Evolutionary conservation across 805 yeast genomes (phyloP).

Genomic region (Candida methanosorbosa): DNA sequence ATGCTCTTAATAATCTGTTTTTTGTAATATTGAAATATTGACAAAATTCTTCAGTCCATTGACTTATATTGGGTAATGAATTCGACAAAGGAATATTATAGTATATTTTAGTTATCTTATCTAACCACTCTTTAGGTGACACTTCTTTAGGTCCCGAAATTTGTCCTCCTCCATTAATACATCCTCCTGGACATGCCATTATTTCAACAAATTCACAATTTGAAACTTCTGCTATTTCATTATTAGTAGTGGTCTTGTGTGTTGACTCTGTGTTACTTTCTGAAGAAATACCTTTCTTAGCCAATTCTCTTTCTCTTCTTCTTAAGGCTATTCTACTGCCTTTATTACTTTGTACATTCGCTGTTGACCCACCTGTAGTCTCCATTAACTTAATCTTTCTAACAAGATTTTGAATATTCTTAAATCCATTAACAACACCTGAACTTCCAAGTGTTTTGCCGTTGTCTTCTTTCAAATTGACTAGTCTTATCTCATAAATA

Average conservation of each 20-base stretch:
- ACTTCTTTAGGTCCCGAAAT: conserved; percentile 38
- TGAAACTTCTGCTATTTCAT: conserved; percentile 46
- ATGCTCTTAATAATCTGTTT: conserved; percentile 33
- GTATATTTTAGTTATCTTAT: conserved; percentile 27
- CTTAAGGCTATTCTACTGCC: conserved; percentile 31
- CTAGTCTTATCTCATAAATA: conserved; percentile 57
- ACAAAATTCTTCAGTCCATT: conserved; percentile 29
- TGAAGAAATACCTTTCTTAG: conserved; percentile 13
- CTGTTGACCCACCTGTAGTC: neutral
- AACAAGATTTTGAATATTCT: conserved; percentile 90
- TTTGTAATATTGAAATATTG: conserved; percentile 20
- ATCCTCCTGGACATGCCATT: conserved; percentile 98
- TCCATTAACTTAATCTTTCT: conserved; percentile 56
- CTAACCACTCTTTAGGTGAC: conserved; percentile 34
- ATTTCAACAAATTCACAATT: conserved; percentile 80
- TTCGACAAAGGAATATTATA: conserved; percentile 18
- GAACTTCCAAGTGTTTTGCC: conserved; percentile 41
- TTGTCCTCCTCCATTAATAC: conserved; percentile 96
- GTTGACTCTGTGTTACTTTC: conserved; percentile 5
- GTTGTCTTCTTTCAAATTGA: conserved; percentile 22
- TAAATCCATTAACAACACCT: conserved; percentile 79
- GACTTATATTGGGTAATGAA: conserved; percentile 2
- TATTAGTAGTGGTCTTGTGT: conserved; percentile 2
- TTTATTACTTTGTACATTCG: neutral
- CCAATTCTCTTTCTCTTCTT: conserved; percentile 30